Percentiles rank a stretch among this genome's conserved stretches.
phyloP scores from a whole-genome alignment of 1,284 basidiomycete genomes.

The Veloporphyrellus conicus region DNA sequence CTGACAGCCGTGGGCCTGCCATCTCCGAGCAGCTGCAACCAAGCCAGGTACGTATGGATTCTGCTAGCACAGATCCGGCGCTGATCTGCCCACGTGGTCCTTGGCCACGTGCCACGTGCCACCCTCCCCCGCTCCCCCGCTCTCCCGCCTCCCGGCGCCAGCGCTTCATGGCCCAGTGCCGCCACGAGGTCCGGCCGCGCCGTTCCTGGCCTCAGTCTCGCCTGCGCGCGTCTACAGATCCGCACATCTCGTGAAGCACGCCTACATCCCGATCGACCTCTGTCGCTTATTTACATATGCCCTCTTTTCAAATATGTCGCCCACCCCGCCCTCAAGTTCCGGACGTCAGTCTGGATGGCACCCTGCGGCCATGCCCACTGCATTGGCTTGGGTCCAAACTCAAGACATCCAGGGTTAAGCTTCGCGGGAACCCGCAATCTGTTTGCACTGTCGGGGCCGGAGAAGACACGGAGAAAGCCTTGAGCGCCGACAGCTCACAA shows the following conservation, averaged over 20 bases:
- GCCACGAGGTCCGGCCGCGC: conserved; percentile 20
- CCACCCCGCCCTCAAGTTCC: neutral
- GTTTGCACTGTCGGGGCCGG: conserved; percentile 24
- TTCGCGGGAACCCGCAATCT: conserved; percentile 23
- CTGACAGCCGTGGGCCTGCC: conserved; percentile 15
- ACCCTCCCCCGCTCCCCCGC: no score
- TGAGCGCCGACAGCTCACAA: conserved; percentile 32
- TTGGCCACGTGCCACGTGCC: conserved; percentile 17
- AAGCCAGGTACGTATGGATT: neutral
- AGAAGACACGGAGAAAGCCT: conserved; percentile 21
- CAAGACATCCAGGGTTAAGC: conserved; percentile 18
- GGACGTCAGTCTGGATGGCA: neutral
- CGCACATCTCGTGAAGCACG: neutral
- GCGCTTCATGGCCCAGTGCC: conserved; percentile 12
- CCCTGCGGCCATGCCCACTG: no score
- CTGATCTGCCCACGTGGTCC: neutral
- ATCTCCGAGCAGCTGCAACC: conserved; percentile 4
- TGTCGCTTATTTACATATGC: neutral
- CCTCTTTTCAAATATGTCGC: no score
- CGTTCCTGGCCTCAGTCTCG: no score
- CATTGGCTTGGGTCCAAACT: neutral
- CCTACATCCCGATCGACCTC: conserved; percentile 10
- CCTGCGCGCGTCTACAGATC: neutral
- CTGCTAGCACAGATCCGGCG: neutral
- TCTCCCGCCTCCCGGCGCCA: no score